These are phyloP conservation scores for Oropetium thomaeum DNA, from an alignment of 176 grass and related monocot genomes.

Conservation along the genomic window DNA sequence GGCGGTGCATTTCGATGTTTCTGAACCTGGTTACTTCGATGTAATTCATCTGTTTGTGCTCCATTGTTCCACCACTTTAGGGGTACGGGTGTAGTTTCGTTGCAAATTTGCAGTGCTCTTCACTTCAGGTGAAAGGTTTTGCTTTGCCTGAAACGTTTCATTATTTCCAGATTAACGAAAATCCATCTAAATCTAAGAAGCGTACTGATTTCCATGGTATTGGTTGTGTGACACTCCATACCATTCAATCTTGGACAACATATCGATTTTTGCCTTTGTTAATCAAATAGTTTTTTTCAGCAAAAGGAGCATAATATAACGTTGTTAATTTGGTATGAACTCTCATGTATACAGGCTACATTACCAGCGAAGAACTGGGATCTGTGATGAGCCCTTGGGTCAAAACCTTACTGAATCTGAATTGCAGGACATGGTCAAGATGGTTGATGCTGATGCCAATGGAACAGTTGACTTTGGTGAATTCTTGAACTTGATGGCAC, in stretches of 20 bases:
- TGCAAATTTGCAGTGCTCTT: background rate
- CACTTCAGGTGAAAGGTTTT: background rate
- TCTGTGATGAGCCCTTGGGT: constrained; percentile 36
- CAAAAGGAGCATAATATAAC: background rate
- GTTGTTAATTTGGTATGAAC: background rate
- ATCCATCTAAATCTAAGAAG: background rate
- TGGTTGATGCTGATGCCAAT: constrained; percentile 39
- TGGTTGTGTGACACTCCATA: background rate
- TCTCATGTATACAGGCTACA: constrained; percentile 19
- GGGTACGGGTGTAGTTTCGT: background rate
- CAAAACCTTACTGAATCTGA: constrained; percentile 29
- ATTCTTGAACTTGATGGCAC: constrained; percentile 46
- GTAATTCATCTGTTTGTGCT: background rate
- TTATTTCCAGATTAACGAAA: background rate
- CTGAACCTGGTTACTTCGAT: background rate
- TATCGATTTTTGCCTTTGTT: background rate
- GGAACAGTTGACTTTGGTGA: constrained; percentile 36
- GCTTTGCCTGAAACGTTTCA: background rate
- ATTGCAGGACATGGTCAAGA: constrained; percentile 35
- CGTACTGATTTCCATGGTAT: background rate
- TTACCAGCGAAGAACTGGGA: constrained; percentile 45
- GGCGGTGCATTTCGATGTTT: background rate
- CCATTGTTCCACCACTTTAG: background rate
- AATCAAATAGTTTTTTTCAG: background rate
- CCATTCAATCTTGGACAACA: background rate